Conservation (phyloP, 768 basidiomycete species). For the Gyrodon lividus region DNA sequence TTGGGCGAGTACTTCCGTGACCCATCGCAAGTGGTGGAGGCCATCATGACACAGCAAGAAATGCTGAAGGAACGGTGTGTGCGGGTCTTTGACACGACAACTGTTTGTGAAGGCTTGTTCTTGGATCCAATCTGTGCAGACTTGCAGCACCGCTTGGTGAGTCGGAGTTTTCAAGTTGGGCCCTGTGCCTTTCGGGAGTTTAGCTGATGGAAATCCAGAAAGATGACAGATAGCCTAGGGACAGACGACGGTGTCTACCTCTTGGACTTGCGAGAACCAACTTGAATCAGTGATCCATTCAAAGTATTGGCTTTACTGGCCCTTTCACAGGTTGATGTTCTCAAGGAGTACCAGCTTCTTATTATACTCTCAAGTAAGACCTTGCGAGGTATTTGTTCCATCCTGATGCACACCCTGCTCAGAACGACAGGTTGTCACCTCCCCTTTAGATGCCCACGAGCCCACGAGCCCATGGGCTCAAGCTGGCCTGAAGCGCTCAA, state of each 20-base stretch:
- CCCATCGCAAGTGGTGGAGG: slow-evolving; percentile 91
- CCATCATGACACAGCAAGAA: slow-evolving; percentile 88
- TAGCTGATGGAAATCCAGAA: slow-evolving; percentile 42
- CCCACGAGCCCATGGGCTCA: slow-evolving; percentile 85
- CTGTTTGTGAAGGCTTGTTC: slow-evolving; percentile 88
- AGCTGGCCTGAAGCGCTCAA: slow-evolving; percentile 90
- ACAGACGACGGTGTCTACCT: slow-evolving; percentile 97
- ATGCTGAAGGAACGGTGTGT: slow-evolving; percentile 76
- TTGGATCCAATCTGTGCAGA: slow-evolving; percentile 81
- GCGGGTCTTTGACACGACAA: slow-evolving; percentile 86
- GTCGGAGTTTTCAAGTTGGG: slow-evolving; percentile 39
- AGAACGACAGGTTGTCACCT: slow-evolving; percentile 96
- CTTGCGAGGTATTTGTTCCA: not conserved
- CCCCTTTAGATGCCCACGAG: slow-evolving; percentile 91
- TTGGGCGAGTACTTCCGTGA: slow-evolving; percentile 83
- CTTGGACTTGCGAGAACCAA: slow-evolving; percentile 78
- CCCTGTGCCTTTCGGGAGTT: not conserved
- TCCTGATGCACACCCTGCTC: slow-evolving; percentile 6
- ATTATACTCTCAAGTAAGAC: slow-evolving; percentile 91
- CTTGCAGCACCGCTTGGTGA: slow-evolving; percentile 81
- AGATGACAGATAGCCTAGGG: slow-evolving; percentile 92
- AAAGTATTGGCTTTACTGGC: slow-evolving; percentile 88
- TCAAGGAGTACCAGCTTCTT: slow-evolving; percentile 93
- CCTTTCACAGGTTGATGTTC: slow-evolving; percentile 91
- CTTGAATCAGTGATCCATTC: slow-evolving; percentile 76